Evolutionary conservation across 2,329 filamentous ascomycete species (phyloP).

Genomic region (Xylaria sp.): DNA sequence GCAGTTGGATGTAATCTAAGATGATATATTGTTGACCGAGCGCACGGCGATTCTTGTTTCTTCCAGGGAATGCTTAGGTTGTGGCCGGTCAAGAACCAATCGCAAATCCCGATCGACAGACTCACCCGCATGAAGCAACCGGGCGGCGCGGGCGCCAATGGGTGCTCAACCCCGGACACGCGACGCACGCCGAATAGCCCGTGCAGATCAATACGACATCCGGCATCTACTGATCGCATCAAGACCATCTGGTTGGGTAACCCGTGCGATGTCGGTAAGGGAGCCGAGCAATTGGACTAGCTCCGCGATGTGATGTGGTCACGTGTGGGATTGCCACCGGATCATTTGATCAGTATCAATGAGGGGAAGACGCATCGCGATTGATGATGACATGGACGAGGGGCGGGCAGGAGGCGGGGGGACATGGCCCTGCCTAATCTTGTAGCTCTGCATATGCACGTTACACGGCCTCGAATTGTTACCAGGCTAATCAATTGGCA

Average conservation of each 20-base stretch:
- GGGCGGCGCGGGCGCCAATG: constrained; percentile 9
- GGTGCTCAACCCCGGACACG: constrained; percentile 3
- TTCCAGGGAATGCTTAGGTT: constrained; percentile 3
- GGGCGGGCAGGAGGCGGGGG: constrained; percentile 9
- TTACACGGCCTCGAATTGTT: constrained; percentile 26
- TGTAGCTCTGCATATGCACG: constrained; percentile 30
- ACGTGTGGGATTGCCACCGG: constrained; percentile 15
- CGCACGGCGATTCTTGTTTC: constrained; percentile 10
- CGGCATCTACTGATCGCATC: constrained; percentile 4
- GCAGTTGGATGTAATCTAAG: neutral
- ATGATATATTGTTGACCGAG: neutral
- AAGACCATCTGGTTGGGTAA: neutral
- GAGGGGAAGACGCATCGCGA: constrained; percentile 32
- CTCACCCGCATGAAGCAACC: constrained; percentile 18
- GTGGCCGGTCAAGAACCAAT: constrained; percentile 22
- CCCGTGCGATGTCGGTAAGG: neutral
- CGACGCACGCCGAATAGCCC: constrained; percentile 14
- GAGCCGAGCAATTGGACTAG: neutral
- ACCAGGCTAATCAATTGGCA: constrained; percentile 24
- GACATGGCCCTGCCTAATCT: constrained; percentile 1
- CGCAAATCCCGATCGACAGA: constrained; percentile 10
- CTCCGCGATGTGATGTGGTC: constrained; percentile 12
- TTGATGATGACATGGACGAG: constrained; percentile 4
- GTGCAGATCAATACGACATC: constrained; percentile 3
- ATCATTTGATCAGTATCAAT: constrained; percentile 26